Percentiles rank a stretch among this genome's conserved stretches.
These are phyloP conservation scores for Kernera saxatilis DNA, from an alignment of 345 rosid genomes.

Conservation along the genomic window DNA sequence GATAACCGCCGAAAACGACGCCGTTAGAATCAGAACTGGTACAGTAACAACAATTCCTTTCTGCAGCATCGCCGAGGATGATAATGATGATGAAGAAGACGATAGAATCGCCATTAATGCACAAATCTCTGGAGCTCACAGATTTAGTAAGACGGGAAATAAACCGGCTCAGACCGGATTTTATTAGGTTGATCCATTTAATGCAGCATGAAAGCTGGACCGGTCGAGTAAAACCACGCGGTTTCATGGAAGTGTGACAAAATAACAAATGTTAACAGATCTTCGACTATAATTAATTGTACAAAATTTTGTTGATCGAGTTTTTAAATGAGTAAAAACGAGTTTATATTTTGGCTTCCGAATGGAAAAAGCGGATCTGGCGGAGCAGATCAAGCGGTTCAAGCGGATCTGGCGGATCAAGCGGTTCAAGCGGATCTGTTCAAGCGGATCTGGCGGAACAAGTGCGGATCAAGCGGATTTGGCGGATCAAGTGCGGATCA, in stretches of 20 bases:
- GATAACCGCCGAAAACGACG: constrained; percentile 46
- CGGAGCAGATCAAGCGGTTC: no score
- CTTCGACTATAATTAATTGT: neutral
- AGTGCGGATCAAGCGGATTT: no score
- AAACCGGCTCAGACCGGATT: constrained; percentile 9
- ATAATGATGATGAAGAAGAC: neutral
- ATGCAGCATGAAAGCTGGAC: neutral
- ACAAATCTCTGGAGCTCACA: neutral
- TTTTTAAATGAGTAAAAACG: neutral
- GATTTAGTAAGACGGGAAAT: neutral
- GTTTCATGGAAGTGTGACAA: neutral
- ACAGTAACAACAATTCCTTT: constrained; percentile 56
- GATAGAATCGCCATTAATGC: constrained; percentile 15
- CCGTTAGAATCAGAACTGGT: constrained; percentile 54
- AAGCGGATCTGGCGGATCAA: no score
- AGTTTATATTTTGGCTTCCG: no score
- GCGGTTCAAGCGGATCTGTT: no score
- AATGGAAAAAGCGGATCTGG: no score
- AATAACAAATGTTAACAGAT: neutral
- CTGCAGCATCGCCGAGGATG: constrained; percentile 37
- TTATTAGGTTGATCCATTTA: neutral
- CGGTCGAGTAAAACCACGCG: neutral
- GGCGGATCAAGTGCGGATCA: no score
- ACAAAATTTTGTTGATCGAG: neutral
- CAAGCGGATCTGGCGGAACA: no score